Evolutionary conservation across 2,329 filamentous ascomycete genomes (phyloP).

Genomic region (Alternaria conjuncta): DNA sequence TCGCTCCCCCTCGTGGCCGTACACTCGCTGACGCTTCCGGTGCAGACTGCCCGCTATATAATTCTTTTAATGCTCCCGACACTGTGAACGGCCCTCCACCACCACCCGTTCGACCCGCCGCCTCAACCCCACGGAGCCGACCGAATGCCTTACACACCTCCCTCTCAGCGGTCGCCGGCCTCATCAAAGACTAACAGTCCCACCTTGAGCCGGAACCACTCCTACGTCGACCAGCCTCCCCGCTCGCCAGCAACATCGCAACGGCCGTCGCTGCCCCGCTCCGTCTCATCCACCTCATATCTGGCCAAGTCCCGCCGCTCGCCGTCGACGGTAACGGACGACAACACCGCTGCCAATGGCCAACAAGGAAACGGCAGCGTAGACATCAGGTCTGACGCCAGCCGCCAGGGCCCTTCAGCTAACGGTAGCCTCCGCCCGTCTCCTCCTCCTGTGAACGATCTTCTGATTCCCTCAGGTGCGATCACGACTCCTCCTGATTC

Average conservation of each 20-base stretch:
- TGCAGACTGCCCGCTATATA: slow-evolving; percentile 25
- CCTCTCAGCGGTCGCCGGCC: slow-evolving; percentile 68
- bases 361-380: slow-evolving; percentile 29
- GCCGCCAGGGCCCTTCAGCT: slow-evolving; percentile 31
- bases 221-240: slow-evolving; percentile 52
- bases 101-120: slow-evolving; percentile 43
- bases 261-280: slow-evolving; percentile 60
- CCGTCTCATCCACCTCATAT: slow-evolving; percentile 66
- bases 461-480: slow-evolving; percentile 79
- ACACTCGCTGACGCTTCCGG: slow-evolving; percentile 14
- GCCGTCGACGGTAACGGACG: slow-evolving; percentile 53
- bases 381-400: slow-evolving; percentile 27
- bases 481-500: slow-evolving; percentile 94
- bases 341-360: slow-evolving; percentile 42
- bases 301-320: slow-evolving; percentile 67
- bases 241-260: slow-evolving; percentile 43
- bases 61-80: slow-evolving; percentile 52
- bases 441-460: slow-evolving; percentile 78
- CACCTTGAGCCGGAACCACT: slow-evolving; percentile 58
- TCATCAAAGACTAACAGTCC: slow-evolving; percentile 62
- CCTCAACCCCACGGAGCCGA: slow-evolving; percentile 43
- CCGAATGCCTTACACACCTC: slow-evolving; percentile 88
- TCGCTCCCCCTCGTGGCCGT: slow-evolving; percentile 1
- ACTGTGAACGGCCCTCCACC: slow-evolving; percentile 38
- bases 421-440: slow-evolving; percentile 77